Evolutionary conservation across 2,329 filamentous ascomycete genomes (phyloP).

Genomic region (Cephalotrichum gorgonifer): DNA sequence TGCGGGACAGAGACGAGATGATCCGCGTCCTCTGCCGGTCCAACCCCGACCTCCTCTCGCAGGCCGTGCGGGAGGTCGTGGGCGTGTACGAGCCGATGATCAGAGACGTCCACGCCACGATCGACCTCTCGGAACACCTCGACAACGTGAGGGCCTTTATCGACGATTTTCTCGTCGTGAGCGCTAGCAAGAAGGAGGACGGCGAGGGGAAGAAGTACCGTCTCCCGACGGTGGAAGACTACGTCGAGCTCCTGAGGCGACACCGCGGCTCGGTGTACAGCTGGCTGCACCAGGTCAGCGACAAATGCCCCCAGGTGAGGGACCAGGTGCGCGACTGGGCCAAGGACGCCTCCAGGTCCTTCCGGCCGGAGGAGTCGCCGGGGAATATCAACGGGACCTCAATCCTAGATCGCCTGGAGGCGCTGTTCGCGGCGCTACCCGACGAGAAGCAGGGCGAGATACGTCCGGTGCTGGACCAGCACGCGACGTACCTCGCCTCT

Average conservation of each 20-base stretch:
- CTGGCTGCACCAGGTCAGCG: constrained; percentile 60
- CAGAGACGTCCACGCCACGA: constrained; percentile 56
- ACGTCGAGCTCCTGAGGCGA: constrained; percentile 53
- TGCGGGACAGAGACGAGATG: constrained; percentile 65
- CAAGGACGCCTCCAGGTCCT: constrained; percentile 45
- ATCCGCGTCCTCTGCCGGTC: constrained; percentile 55
- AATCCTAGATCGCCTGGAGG: constrained; percentile 26
- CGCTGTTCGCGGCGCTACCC: constrained; percentile 36
- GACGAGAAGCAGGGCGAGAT: constrained; percentile 33
- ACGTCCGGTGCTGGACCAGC: constrained; percentile 43
- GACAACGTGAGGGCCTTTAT: constrained; percentile 58
- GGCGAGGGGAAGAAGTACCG: constrained; percentile 6
- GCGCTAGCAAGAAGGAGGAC: constrained; percentile 28
- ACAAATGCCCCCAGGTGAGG: constrained; percentile 56
- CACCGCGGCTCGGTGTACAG: constrained; percentile 55
- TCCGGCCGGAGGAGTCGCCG: constrained; percentile 24
- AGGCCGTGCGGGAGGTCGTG: constrained; percentile 53
- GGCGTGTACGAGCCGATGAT: constrained; percentile 67
- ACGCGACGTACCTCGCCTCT: constrained; percentile 47
- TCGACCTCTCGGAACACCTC: constrained; percentile 62
- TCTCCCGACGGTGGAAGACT: constrained; percentile 60
- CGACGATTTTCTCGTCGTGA: constrained; percentile 56
- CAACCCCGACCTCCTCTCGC: constrained; percentile 63
- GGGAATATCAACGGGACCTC: background rate
- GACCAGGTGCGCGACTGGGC: constrained; percentile 52